These are phyloP conservation scores for Podaxis mareebaensis DNA, from an alignment of 768 basidiomycete genomes.

Conservation along the genomic window DNA sequence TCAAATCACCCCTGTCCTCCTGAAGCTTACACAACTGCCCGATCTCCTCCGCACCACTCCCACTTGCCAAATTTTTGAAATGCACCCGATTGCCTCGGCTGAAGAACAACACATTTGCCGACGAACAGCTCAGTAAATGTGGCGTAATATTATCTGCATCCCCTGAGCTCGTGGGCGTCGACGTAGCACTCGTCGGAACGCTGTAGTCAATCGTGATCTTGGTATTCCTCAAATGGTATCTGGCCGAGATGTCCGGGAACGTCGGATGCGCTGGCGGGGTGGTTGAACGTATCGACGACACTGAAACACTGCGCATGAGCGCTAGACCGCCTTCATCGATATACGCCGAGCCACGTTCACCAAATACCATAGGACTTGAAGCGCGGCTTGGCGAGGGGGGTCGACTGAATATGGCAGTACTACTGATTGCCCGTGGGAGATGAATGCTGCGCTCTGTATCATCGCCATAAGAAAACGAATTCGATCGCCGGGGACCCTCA, in stretches of 20 bases:
- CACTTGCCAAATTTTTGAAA: constrained; percentile 43
- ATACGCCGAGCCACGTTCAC: constrained; percentile 23
- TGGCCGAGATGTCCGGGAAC: constrained; percentile 37
- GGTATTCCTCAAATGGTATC: constrained; percentile 32
- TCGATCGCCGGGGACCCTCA: constrained; percentile 4
- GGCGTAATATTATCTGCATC: constrained; percentile 17
- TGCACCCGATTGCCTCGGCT: constrained; percentile 57
- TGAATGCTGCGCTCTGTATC: constrained; percentile 16
- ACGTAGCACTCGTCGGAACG: constrained; percentile 20
- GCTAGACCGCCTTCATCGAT: constrained; percentile 29
- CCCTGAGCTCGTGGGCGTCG: constrained; percentile 14
- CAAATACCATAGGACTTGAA: constrained; percentile 21
- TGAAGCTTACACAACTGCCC: constrained; percentile 52
- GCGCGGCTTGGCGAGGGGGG: constrained; percentile 18
- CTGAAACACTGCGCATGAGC: constrained; percentile 34
- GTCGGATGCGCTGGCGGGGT: constrained; percentile 24
- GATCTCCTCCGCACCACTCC: constrained; percentile 38
- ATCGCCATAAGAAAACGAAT: constrained; percentile 15
- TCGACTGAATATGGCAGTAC: constrained; percentile 16
- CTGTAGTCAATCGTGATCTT: constrained; percentile 36
- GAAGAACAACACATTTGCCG: constrained; percentile 46
- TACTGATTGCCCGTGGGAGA: constrained; percentile 16
- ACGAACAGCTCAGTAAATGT: constrained; percentile 43
- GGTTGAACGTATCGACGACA: constrained; percentile 26
- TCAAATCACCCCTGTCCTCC: constrained; percentile 46